phyloP scores from a whole-genome alignment of 2,329 filamentous ascomycete species.

The Fusarium sarcochroum region DNA sequence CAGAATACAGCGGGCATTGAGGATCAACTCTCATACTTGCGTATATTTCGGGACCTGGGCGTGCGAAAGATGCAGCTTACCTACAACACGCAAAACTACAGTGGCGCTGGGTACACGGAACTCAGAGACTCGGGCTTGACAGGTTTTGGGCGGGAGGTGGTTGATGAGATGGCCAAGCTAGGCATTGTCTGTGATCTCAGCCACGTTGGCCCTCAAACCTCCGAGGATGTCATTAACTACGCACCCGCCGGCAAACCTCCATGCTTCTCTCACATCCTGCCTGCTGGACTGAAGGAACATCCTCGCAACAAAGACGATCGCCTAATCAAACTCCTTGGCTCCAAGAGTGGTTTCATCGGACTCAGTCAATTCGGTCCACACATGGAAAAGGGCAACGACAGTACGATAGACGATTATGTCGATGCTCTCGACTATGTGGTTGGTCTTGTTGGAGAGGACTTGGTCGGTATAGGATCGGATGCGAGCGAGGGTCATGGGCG shows the following conservation, averaged over 20 bases:
- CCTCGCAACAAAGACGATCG: background rate
- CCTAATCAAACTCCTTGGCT: background rate
- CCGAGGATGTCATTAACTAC: slow-evolving; percentile 53
- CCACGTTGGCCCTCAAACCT: slow-evolving; percentile 54
- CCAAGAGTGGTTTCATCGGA: background rate
- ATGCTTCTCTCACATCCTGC: background rate
- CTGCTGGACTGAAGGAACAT: background rate
- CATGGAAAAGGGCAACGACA: background rate
- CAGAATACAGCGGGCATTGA: slow-evolving; percentile 57
- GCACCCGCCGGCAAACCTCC: background rate
- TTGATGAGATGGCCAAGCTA: slow-evolving; percentile 53
- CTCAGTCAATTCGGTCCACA: background rate
- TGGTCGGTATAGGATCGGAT: background rate
- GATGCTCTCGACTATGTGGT: background rate
- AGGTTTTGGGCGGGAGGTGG: slow-evolving; percentile 53
- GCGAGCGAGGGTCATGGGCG: background rate
- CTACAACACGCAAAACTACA: slow-evolving; percentile 60
- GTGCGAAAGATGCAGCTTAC: slow-evolving; percentile 60
- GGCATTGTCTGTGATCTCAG: slow-evolving; percentile 56
- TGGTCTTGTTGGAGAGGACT: background rate
- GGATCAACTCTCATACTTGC: slow-evolving; percentile 45
- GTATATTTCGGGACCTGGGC: slow-evolving; percentile 57
- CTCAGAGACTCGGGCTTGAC: slow-evolving; percentile 54
- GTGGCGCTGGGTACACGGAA: slow-evolving; percentile 57
- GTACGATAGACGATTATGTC: background rate